phyloP scores from a whole-genome alignment of 768 basidiomycete species.

The Suillus paluster region DNA sequence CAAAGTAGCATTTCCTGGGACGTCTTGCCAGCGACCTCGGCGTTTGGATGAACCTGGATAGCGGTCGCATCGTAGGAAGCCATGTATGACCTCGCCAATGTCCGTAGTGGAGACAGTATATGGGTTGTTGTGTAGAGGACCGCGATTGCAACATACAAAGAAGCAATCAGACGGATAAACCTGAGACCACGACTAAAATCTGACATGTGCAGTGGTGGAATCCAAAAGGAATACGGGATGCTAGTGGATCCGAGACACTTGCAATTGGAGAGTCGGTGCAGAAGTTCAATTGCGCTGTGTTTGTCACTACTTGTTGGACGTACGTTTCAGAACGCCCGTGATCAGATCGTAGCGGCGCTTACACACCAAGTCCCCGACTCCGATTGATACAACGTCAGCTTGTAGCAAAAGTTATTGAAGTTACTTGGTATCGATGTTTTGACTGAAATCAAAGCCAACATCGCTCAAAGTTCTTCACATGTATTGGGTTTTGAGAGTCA shows the following conservation, averaged over 20 bases:
- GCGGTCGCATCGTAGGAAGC: background rate
- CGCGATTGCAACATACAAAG: conserved; percentile 30
- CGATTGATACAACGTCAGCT: too few relatives aligned
- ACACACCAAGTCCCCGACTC: too few relatives aligned
- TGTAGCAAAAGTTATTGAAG: too few relatives aligned
- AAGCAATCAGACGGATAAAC: conserved; percentile 9
- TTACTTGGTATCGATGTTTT: too few relatives aligned
- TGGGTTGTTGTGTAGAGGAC: conserved; percentile 37
- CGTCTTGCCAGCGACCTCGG: conserved; percentile 7
- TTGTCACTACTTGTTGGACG: too few relatives aligned
- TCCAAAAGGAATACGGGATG: background rate
- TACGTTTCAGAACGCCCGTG: too few relatives aligned
- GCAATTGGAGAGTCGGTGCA: conserved; percentile 13
- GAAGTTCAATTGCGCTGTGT: too few relatives aligned
- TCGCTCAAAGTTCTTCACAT: too few relatives aligned
- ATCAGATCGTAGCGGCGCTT: too few relatives aligned
- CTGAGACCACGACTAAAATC: conserved; percentile 1
- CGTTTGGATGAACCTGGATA: background rate
- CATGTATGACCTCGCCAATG: background rate
- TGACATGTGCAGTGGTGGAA: background rate
- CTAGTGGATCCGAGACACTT: conserved; percentile 19
- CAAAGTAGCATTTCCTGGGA: conserved; percentile 26
- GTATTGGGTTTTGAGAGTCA: too few relatives aligned
- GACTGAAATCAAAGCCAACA: too few relatives aligned
- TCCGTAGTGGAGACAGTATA: conserved; percentile 18